Conservation (phyloP, 306 rosid genomes). For the Cicer cuneatum region DNA sequence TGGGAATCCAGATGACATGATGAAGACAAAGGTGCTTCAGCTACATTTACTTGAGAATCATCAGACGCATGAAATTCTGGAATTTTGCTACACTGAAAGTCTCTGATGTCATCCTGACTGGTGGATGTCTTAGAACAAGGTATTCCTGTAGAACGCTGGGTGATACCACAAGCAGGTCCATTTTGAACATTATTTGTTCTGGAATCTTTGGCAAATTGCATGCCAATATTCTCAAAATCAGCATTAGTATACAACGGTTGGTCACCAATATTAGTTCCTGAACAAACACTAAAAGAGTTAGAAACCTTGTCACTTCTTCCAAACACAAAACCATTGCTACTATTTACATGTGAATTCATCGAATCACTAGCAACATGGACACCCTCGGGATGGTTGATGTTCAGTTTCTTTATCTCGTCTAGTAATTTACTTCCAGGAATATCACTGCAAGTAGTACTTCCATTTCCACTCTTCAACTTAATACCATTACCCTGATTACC, state of each 20-base stretch:
- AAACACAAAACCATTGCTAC: slow-evolving; percentile 46
- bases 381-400: slow-evolving; percentile 56
- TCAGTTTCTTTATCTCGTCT: slow-evolving; percentile 69
- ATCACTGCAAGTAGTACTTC: slow-evolving; percentile 35
- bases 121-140: slow-evolving; percentile 51
- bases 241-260: slow-evolving; percentile 42
- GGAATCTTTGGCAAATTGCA: slow-evolving; percentile 42
- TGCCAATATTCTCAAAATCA: slow-evolving; percentile 41
- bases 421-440: slow-evolving; percentile 50
- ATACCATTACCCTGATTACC: slow-evolving; percentile 35
- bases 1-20: too few species aligned
- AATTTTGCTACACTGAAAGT: slow-evolving; percentile 47
- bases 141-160: slow-evolving; percentile 43
- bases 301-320: slow-evolving; percentile 45
- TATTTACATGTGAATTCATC: slow-evolving; percentile 41
- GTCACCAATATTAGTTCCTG: slow-evolving; percentile 42
- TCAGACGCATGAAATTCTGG: slow-evolving; percentile 45
- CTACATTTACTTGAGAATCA: slow-evolving; percentile 48
- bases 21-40: too few species aligned
- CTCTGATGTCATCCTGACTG: slow-evolving; percentile 44
- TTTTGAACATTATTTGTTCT: slow-evolving; percentile 37
- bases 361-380: slow-evolving; percentile 34
- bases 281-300: slow-evolving; percentile 38
- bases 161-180: slow-evolving; percentile 44
- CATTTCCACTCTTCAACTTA: slow-evolving; percentile 39